Percentiles rank a stretch among this genome's conserved stretches.
Evolutionary conservation across 345 rosid species (phyloP).

Genomic region (Ailanthus altissimus): DNA sequence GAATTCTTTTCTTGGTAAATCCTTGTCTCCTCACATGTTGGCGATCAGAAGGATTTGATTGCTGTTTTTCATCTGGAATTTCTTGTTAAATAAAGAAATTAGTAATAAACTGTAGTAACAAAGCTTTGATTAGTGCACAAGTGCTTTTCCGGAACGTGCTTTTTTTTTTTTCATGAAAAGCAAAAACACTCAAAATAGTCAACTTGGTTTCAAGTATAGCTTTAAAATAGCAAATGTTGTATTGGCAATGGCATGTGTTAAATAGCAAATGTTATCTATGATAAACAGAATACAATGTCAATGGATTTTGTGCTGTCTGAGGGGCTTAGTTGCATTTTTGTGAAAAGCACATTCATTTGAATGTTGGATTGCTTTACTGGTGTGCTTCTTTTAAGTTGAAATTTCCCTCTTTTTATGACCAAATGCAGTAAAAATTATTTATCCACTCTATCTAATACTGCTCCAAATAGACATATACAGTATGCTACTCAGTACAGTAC

Average conservation of each 20-base stretch:
- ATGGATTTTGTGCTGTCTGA: too few species aligned
- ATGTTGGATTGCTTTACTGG: background rate
- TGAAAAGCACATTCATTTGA: background rate
- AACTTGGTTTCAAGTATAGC: background rate
- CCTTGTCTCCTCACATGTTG: background rate
- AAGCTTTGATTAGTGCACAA: background rate
- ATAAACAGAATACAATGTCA: too few species aligned
- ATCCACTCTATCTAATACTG: background rate
- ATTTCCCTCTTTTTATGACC: background rate
- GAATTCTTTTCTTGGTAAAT: conserved; percentile 10
- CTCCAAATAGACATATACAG: background rate
- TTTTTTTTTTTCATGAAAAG: background rate
- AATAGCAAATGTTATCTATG: background rate
- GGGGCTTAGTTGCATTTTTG: too few species aligned
- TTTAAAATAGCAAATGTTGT: background rate
- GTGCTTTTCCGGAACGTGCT: background rate
- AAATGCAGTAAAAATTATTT: background rate
- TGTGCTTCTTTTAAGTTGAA: background rate
- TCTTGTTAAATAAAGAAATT: background rate
- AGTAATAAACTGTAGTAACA: background rate
- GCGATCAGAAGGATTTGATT: background rate
- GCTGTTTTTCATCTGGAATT: background rate
- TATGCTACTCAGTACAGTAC: background rate
- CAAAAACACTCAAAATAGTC: background rate
- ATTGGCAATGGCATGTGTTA: background rate